Percentiles rank a stretch among this genome's conserved stretches.
These are phyloP conservation scores for Piedraia hortae DNA, from an alignment of 2,329 filamentous ascomycete genomes.

Conservation along the genomic window DNA sequence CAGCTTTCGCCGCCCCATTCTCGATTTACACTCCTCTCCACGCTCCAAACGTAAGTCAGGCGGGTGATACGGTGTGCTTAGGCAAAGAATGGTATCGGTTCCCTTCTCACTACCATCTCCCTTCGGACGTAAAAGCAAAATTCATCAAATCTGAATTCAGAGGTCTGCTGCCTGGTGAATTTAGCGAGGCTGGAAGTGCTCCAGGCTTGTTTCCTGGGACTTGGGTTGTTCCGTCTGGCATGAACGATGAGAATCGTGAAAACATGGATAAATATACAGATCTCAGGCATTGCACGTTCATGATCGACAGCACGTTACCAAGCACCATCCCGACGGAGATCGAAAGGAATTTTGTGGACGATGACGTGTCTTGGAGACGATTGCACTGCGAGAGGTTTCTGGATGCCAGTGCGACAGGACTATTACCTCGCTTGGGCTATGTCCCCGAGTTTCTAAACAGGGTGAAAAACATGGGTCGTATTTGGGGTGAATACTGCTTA, in stretches of 20 bases:
- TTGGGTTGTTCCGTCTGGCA: conserved; percentile 51
- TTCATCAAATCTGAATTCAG: conserved; percentile 79
- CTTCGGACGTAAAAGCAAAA: conserved; percentile 55
- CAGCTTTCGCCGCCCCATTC: conserved; percentile 59
- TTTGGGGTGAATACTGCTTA: conserved; percentile 76
- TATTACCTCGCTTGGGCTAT: conserved; percentile 56
- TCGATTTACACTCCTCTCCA: conserved; percentile 40
- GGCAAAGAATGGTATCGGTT: conserved; percentile 98
- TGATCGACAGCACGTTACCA: conserved; percentile 69
- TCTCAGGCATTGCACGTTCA: conserved; percentile 45
- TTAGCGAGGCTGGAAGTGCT: conserved; percentile 35
- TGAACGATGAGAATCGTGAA: conserved; percentile 81
- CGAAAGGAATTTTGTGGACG: conserved; percentile 57
- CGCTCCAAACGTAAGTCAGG: conserved; percentile 24
- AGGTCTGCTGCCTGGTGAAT: conserved; percentile 73
- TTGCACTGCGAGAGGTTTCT: conserved; percentile 55
- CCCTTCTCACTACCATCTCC: conserved; percentile 75
- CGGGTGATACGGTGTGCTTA: conserved; percentile 52
- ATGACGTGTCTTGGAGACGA: conserved; percentile 48
- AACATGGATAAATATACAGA: conserved; percentile 68
- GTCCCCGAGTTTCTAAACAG: conserved; percentile 43
- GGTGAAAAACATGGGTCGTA: conserved; percentile 39
- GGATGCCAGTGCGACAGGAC: conserved; percentile 45
- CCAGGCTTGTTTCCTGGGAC: conserved; percentile 59
- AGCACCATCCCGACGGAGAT: conserved; percentile 28